phyloP scores from a whole-genome alignment of 2,329 filamentous ascomycete genomes.

The Trichoderma guizhouense region DNA sequence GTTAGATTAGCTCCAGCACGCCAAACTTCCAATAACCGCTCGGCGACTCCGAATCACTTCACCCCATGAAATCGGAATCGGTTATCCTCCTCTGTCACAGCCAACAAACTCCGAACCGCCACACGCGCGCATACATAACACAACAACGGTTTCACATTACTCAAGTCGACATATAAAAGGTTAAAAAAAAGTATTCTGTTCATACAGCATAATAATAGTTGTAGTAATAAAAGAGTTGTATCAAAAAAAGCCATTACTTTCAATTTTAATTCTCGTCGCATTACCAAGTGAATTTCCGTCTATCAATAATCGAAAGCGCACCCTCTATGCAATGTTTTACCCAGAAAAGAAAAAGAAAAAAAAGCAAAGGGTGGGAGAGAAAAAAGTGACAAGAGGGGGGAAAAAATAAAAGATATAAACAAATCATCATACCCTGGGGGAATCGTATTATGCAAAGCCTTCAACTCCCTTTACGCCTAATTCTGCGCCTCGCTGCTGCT shows the following conservation, averaged over 20 bases:
- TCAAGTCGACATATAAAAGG: background rate
- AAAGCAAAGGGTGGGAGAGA: background rate
- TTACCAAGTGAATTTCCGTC: conserved; percentile 9
- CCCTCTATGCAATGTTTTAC: conserved; percentile 10
- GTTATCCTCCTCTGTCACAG: background rate
- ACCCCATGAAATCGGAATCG: background rate
- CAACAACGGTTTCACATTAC: background rate
- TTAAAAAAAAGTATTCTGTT: background rate
- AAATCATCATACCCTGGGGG: conserved; percentile 15
- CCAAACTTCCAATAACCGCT: background rate
- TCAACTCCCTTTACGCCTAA: conserved; percentile 25
- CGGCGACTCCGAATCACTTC: conserved; percentile 1
- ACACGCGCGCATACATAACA: background rate
- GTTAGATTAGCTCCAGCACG: background rate
- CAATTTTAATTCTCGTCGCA: conserved; percentile 9
- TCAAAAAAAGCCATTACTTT: conserved; percentile 5
- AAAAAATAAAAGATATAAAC: conserved; percentile 9
- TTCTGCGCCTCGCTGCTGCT: conserved; percentile 26
- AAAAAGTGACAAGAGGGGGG: background rate
- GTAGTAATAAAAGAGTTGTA: background rate
- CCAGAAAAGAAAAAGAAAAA: conserved; percentile 1
- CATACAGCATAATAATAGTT: background rate
- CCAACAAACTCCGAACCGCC: background rate
- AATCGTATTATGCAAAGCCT: conserved; percentile 20
- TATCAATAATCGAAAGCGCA: conserved; percentile 11